phyloP scores from a whole-genome alignment of 257 asterid genomes.

The Vinca minor region DNA sequence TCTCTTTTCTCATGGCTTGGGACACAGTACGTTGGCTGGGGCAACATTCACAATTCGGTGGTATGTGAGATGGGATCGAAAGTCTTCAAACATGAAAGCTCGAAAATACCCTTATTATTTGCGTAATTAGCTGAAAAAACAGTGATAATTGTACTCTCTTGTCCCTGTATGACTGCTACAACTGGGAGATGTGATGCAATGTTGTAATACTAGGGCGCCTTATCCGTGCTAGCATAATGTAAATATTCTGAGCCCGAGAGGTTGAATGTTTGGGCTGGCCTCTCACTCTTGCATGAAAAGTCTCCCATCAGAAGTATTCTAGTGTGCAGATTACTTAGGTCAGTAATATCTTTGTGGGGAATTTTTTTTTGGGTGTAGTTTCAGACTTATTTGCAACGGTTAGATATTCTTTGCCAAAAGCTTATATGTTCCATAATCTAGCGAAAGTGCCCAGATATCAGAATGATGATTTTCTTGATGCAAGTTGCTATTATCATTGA shows the following conservation, averaged over 20 bases:
- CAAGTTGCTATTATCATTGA: too few species aligned
- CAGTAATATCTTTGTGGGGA: not conserved
- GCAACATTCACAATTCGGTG: not conserved
- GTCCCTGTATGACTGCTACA: not conserved
- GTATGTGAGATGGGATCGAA: not conserved
- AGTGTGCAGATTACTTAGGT: not conserved
- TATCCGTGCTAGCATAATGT: not conserved
- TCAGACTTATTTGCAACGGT: not conserved
- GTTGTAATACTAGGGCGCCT: not conserved
- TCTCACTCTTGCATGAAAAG: not conserved
- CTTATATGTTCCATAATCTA: not conserved
- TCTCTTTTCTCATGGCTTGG: not conserved
- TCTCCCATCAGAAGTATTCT: not conserved
- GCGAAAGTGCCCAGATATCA: not conserved
- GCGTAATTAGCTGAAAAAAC: not conserved
- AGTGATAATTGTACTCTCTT: not conserved
- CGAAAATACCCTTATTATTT: not conserved
- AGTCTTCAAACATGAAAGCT: not conserved
- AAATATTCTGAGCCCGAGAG: not conserved
- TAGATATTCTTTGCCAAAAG: not conserved
- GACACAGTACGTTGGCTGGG: too few species aligned
- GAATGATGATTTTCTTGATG: too few species aligned
- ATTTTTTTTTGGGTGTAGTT: not conserved
- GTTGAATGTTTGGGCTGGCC: not conserved
- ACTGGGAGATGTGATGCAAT: not conserved